Base-by-base conservation (phyloP, 2,329 filamentous ascomycete genomes). In the Cladosporium velox region DNA sequence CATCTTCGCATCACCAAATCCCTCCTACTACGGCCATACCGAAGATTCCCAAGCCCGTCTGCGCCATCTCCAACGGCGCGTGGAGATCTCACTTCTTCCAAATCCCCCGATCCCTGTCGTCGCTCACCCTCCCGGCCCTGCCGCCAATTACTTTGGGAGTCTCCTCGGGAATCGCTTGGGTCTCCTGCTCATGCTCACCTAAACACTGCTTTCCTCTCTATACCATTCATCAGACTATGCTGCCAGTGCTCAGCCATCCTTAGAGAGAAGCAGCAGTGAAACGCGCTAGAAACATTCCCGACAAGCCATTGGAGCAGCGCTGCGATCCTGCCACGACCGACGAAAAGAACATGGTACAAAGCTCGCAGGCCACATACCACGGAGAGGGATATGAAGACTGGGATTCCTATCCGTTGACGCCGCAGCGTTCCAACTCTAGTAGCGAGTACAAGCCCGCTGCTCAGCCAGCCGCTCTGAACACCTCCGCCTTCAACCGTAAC, bases 401-500 rank as follows among this genome's bases (percentile, higher is more conserved):
- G 51, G 51, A 57, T 35, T 55, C 61, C 26, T 64, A 64, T 28
- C 61, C 61, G 51, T 52, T 64, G 61, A 64, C 61, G 35, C 61
- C 61, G 34, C 61, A 64, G 49, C 61, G 61, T 15, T 64, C 61
- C 32, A 64, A 64, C 34, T 57, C 51, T 21, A 64, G 61, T 51
- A 57, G 61, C 61, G 52, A 64, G 10, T 64, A 64, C 61, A 64
- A 64, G 34, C 49, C 61, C 18, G 61, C 61, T 12, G 61, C 51
- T 12, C 51, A 64, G 15, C 61, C 61, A 14, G 51, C 61, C 34
- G 61, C 49, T 24, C 35, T 66, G 57, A 64, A 68, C 59, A 63
- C 63, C 30, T 65, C 67, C 57, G 51, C 51, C 52, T 70, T 71
- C 41, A 66, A 71, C 26, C 69, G 71, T 58, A 67, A 71, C 55